Conservation (phyloP, 2,329 filamentous ascomycete genomes). For the Pseudocercospora crystallina region DNA sequence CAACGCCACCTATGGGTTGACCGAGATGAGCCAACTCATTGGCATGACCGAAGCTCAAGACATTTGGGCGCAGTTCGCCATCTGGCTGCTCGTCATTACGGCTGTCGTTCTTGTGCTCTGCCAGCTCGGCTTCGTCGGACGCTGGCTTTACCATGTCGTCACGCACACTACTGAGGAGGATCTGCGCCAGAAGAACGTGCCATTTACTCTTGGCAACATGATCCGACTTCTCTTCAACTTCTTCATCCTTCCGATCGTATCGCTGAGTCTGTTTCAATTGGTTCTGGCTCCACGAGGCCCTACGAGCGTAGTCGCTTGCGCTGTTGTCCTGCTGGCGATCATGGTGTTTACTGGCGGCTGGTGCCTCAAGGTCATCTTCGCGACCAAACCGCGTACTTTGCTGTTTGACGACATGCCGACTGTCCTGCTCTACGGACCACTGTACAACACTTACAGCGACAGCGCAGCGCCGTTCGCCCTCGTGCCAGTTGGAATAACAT, state of each 20-base stretch:
- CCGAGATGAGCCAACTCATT: constrained; percentile 74
- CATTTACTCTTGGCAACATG: constrained; percentile 62
- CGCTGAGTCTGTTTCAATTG: constrained; percentile 87
- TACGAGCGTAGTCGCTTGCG: constrained; percentile 69
- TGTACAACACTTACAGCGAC: constrained; percentile 98
- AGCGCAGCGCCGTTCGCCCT: constrained; percentile 87
- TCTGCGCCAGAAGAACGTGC: constrained; percentile 83
- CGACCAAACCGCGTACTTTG: constrained; percentile 77
- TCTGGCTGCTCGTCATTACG: constrained; percentile 82
- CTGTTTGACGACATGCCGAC: constrained; percentile 93
- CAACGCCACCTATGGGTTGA: constrained; percentile 75
- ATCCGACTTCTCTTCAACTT: constrained; percentile 89
- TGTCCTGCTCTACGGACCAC: constrained; percentile 81
- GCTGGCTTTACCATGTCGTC: constrained; percentile 73
- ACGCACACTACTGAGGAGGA: constrained; percentile 79
- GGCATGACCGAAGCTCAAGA: constrained; percentile 76
- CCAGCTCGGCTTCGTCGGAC: constrained; percentile 72
- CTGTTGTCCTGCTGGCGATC: constrained; percentile 70
- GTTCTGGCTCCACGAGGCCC: constrained; percentile 70
- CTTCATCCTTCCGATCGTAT: constrained; percentile 82
- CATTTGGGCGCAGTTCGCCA: constrained; percentile 90
- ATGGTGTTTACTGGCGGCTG: constrained; percentile 74
- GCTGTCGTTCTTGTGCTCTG: constrained; percentile 65
- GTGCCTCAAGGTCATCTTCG: constrained; percentile 77
- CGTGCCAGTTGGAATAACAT: constrained; percentile 79